phyloP scores from a whole-genome alignment of 2,329 filamentous ascomycete species.

The Pyricularia pennisetigena region DNA sequence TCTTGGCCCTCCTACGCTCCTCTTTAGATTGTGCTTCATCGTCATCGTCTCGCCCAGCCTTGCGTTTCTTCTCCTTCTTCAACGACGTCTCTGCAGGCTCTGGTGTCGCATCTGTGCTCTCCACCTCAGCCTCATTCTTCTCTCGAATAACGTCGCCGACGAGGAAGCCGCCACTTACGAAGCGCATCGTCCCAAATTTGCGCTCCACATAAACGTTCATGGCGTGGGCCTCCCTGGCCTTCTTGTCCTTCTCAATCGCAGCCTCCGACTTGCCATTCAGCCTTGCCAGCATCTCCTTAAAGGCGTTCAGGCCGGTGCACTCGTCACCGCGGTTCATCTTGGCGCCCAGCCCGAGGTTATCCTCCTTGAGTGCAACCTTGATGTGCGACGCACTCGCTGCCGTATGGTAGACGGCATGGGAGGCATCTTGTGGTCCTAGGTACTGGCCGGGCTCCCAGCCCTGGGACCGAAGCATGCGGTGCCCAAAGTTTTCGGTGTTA shows the following conservation, averaged over 20 bases:
- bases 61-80: constrained; percentile 37
- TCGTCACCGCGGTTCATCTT: constrained; percentile 64
- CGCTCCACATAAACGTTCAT: constrained; percentile 63
- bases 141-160: constrained; percentile 47
- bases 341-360: constrained; percentile 83
- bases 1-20: constrained; percentile 27
- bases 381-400: constrained; percentile 79
- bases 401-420: constrained; percentile 68
- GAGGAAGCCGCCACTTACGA: constrained; percentile 73
- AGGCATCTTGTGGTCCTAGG: constrained; percentile 67
- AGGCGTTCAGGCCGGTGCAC: constrained; percentile 76
- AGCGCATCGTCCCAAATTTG: constrained; percentile 73
- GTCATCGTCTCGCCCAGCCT: constrained; percentile 28
- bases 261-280: constrained; percentile 79
- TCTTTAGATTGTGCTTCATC: constrained; percentile 21
- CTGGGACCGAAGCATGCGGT: constrained; percentile 77
- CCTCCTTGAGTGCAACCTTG: constrained; percentile 76
- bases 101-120: constrained; percentile 8
- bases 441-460: constrained; percentile 84
- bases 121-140: constrained; percentile 14
- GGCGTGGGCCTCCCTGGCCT: constrained; percentile 58
- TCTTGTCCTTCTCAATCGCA: constrained; percentile 61
- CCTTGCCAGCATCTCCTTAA: constrained; percentile 77
- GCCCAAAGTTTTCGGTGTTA: constrained; percentile 74
- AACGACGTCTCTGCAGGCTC: constrained; percentile 15